phyloP scores from a whole-genome alignment of 2,329 filamentous ascomycete species.

The Emergomyces orientalis region DNA sequence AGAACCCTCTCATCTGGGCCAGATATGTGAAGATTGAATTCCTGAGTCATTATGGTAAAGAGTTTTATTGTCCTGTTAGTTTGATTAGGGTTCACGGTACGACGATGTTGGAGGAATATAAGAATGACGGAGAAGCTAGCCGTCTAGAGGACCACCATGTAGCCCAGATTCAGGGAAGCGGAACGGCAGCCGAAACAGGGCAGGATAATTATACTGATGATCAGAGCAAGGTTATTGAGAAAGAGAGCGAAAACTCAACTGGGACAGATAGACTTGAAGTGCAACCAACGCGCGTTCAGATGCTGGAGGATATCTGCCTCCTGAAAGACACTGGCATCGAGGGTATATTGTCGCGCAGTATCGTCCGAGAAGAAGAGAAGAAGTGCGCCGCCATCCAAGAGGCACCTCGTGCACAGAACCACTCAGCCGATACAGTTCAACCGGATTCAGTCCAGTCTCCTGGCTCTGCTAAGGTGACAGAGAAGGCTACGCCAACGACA shows the following conservation, averaged over 20 bases:
- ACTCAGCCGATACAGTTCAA: not conserved
- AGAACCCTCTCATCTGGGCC: constrained; percentile 92
- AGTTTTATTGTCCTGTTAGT: constrained; percentile 92
- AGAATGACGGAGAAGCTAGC: constrained; percentile 66
- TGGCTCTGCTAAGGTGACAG: not conserved
- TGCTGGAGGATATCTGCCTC: not conserved
- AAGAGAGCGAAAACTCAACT: constrained; percentile 18
- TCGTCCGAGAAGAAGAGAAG: not conserved
- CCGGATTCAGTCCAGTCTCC: not conserved
- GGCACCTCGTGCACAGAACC: not conserved
- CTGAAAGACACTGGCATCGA: not conserved
- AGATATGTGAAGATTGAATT: constrained; percentile 89
- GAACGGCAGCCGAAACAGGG: constrained; percentile 12
- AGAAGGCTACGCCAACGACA: not conserved
- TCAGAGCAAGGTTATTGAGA: constrained; percentile 18
- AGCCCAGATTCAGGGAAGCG: constrained; percentile 16
- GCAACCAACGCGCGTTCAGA: constrained; percentile 5
- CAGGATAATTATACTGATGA: constrained; percentile 21
- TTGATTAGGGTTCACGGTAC: constrained; percentile 85
- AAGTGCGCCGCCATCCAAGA: not conserved
- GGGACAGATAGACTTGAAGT: constrained; percentile 18
- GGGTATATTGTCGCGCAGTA: not conserved
- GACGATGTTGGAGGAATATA: constrained; percentile 88
- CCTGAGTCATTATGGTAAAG: constrained; percentile 84
- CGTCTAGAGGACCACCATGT: constrained; percentile 43